phyloP scores from a whole-genome alignment of 805 yeast genomes.

The Wickerhamomyces queroliae region DNA sequence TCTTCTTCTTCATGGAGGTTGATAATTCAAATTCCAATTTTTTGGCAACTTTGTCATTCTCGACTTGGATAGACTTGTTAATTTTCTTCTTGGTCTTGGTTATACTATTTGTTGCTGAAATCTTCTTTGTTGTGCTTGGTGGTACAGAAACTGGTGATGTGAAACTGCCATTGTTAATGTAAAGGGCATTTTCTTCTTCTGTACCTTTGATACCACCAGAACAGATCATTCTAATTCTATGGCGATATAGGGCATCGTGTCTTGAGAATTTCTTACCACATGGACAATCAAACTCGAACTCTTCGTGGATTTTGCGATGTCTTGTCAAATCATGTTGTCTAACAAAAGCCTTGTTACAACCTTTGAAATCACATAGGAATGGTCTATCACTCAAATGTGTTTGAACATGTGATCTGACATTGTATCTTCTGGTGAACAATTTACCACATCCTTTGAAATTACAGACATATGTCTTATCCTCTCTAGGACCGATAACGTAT shows the following conservation, averaged over 20 bases:
- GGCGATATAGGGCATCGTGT: conserved; percentile 83
- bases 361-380: conserved; percentile 56
- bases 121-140: conserved; percentile 9
- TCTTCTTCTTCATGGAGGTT: neutral
- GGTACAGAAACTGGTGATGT: conserved; percentile 3
- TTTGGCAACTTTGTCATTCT: conserved; percentile 18
- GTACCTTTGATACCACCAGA: conserved; percentile 49
- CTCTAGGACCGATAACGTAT: conserved; percentile 77
- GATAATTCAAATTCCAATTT: conserved; percentile 14
- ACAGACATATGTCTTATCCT: conserved; percentile 67
- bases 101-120: neutral
- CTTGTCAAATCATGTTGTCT: conserved; percentile 92
- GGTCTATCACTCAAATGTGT: conserved; percentile 96
- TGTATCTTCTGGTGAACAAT: conserved; percentile 80
- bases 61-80: conserved; percentile 3
- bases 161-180: too few species aligned
- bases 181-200: conserved; percentile 7
- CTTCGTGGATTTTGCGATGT: conserved; percentile 82
- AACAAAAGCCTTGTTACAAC: conserved; percentile 83
- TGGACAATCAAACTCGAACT: conserved; percentile 65
- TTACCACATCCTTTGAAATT: conserved; percentile 75
- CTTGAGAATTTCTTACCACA: conserved; percentile 95
- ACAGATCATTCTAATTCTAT: conserved; percentile 74
- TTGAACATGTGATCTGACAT: conserved; percentile 91
- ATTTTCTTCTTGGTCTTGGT: neutral